Percentiles rank a stretch among this genome's conserved stretches.
phyloP scores from a whole-genome alignment of 371 early-diverging fungal genomes.

The Fennellomyces sp. region DNA sequence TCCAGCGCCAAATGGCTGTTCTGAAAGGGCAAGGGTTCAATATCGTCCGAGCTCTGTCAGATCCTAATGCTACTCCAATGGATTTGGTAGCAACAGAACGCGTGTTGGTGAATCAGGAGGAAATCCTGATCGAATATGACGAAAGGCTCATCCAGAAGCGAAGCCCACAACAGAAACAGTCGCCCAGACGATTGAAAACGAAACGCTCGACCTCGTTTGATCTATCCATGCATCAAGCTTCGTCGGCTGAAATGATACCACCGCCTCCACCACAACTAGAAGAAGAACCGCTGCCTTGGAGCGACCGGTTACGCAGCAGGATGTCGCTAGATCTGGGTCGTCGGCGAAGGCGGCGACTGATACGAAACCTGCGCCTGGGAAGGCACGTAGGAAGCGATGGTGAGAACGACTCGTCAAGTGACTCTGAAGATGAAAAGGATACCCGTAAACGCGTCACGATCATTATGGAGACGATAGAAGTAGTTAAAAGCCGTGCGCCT shows the following conservation, averaged over 20 bases:
- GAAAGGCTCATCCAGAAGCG: constrained; percentile 22
- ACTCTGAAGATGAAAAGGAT: constrained; percentile 8
- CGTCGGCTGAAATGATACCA: neutral
- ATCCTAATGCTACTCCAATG: constrained; percentile 56
- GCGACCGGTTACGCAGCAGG: constrained; percentile 15
- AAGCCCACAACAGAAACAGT: neutral
- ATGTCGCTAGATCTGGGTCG: constrained; percentile 23
- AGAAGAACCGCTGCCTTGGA: constrained; percentile 2
- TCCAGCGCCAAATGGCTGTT: constrained; percentile 79
- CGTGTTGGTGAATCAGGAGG: constrained; percentile 58
- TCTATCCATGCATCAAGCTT: constrained; percentile 12
- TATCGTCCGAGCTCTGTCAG: constrained; percentile 69
- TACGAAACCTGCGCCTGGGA: constrained; percentile 12
- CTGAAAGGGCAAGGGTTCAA: constrained; percentile 89
- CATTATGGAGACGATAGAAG: constrained; percentile 27
- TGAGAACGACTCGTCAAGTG: constrained; percentile 11
- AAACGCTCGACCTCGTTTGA: constrained; percentile 46
- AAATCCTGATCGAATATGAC: constrained; percentile 49
- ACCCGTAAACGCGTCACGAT: constrained; percentile 18
- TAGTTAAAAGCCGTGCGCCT: constrained; percentile 24
- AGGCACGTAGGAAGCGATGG: constrained; percentile 22
- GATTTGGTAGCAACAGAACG: constrained; percentile 61
- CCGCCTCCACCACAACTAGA: neutral
- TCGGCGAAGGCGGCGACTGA: constrained; percentile 11
- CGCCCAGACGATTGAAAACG: constrained; percentile 23